A percentile compares a stretch with the other conserved stretches of the same genome.
Conservation (phyloP, 352 stramenopile genomes). For the Globisporangium canariense region DNA sequence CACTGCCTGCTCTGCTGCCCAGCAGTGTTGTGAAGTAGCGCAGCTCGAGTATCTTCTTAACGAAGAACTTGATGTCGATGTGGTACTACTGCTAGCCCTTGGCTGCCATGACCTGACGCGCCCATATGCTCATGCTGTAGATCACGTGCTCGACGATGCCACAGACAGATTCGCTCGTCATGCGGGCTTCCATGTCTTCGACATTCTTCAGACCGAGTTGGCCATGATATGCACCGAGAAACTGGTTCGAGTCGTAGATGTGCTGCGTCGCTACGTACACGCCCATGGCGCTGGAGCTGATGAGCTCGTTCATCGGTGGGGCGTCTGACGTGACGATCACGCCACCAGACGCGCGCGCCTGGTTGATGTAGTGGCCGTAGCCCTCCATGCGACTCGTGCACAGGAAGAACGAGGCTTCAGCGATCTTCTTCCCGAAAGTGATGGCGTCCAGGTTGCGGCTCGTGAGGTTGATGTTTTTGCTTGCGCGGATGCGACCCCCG, state of each 20-base stretch:
- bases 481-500: conserved; percentile 10
- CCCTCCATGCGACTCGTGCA: conserved; percentile 57
- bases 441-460: conserved; percentile 21
- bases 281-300: conserved; percentile 9
- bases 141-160: too few species aligned
- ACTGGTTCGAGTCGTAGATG: too few species aligned
- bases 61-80: conserved; percentile 48
- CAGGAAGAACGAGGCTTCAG: conserved; percentile 41
- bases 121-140: too few species aligned
- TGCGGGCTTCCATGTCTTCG: conserved; percentile 25
- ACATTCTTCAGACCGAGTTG: conserved; percentile 22
- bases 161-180: too few species aligned
- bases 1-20: too few species aligned
- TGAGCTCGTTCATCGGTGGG: conserved; percentile 56
- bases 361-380: conserved; percentile 72
- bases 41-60: too few species aligned
- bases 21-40: too few species aligned
- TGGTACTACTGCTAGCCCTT: conserved; percentile 39
- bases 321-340: conserved; percentile 42
- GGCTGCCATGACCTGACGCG: conserved; percentile 25
- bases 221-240: conserved; percentile 30
- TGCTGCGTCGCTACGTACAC: conserved; percentile 16
- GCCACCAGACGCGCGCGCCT: conserved; percentile 36
- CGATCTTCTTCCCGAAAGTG: conserved; percentile 36
- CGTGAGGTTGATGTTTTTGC: conserved; percentile 9